Evolutionary conservation across 176 grass and related monocot genomes (phyloP).

Genomic region (Zoysia pacifica): DNA sequence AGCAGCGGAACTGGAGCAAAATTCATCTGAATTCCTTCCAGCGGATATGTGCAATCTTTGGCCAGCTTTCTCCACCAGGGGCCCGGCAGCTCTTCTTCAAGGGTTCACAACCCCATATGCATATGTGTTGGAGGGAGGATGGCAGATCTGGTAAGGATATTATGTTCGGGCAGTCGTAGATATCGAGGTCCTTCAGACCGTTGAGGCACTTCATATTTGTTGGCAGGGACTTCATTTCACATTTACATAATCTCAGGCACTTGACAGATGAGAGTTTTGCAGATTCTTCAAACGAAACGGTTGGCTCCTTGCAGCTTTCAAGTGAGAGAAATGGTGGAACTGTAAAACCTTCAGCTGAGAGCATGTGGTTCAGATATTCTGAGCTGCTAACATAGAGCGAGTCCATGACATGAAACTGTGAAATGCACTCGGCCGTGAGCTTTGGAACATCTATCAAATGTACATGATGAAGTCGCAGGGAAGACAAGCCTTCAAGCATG

Average conservation of each 20-base stretch:
- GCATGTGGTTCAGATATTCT: neutral
- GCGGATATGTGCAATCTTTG: constrained; percentile 16
- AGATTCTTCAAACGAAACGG: neutral
- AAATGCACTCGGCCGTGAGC: neutral
- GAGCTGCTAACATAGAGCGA: neutral
- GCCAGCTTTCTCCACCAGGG: constrained; percentile 13
- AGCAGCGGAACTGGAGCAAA: neutral
- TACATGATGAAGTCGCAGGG: accelerated
- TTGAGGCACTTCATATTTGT: neutral
- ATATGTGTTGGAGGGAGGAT: neutral
- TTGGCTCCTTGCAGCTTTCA: neutral
- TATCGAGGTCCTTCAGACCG: accelerated
- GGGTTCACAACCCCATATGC: neutral
- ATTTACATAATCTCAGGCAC: accelerated
- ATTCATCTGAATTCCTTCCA: neutral
- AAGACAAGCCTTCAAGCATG: neutral
- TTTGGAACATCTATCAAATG: neutral
- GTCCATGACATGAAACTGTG: neutral
- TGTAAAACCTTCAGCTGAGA: constrained; percentile 1
- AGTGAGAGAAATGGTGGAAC: neutral
- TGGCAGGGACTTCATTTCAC: neutral
- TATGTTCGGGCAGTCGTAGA: accelerated
- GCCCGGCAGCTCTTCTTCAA: constrained; percentile 5
- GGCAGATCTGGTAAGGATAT: constrained; percentile 27
- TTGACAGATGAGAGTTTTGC: neutral